Base-by-base conservation (phyloP, 139 green algal species). In the Chlorella vulgaris region DNA sequence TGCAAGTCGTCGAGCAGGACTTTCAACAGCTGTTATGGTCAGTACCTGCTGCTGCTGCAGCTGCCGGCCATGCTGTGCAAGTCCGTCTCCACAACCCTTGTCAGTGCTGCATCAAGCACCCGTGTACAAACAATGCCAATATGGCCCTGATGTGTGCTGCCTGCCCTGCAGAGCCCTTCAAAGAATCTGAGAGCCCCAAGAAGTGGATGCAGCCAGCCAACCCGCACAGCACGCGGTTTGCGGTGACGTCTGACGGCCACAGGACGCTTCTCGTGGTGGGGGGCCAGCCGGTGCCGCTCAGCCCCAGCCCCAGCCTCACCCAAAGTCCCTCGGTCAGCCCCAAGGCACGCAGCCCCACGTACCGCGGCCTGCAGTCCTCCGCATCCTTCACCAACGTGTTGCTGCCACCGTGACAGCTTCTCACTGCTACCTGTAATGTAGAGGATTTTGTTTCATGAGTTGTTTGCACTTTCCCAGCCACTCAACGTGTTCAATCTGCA, bases 241-340 rank as follows among this genome's bases (percentile, higher is more conserved):
- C 73, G 21, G 58, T 79, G 33, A 79, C 73, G 19, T 79, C 73
- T 10, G 73, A 79, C 35, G 73, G 73, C 51, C 73, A n/a, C 22
- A 33, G 51, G 31, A 79, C 73, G 22, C 73, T 79, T 24, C 33
- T 79, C 51, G 47, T 79, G 53, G 53, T 79, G 26, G 73, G 29
- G 10, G 73, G 73, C 29, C 47, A 79, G 73, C 73, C 73, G 51
- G 73, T 79, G 73, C 73, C 73, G 13, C 69, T 76, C 0, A 62
- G 42, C 69, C 42, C 43, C 8, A 61, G 29, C 36, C 26, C 61
- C 53, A 29, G 6, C 26, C 51, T 53, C 0, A 63, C 22, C 24
- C 35, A 33, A 33, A 39, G 35, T 7, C 73, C 38, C 35, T 7
- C 15, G 8, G 2, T 18, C 73, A 36, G 73, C 73, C 55, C 55